A percentile compares a stretch with the other conserved stretches of the same genome.
Evolutionary conservation across 2,329 filamentous ascomycete species (phyloP).

Genomic region (Ceratocystis alfenasii): DNA sequence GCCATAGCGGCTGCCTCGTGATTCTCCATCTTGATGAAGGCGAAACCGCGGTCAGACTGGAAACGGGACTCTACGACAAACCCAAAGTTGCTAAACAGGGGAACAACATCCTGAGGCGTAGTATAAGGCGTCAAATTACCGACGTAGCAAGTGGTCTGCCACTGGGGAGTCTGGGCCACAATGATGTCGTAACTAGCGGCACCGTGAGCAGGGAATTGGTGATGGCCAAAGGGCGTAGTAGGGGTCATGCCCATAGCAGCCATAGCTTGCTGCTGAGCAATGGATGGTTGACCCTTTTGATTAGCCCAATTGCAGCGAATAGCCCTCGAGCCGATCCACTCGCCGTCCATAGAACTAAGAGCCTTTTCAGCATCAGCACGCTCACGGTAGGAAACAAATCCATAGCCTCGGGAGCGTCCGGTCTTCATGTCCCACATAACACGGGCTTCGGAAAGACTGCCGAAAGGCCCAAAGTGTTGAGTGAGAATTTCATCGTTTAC

Average conservation of each 20-base stretch:
- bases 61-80: constrained; percentile 96
- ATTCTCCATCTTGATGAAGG: constrained; percentile 98
- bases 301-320: constrained; percentile 99
- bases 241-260: constrained; percentile 96
- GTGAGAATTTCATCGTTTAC: constrained; percentile 92
- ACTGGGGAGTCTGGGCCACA: constrained; percentile 82
- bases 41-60: constrained; percentile 94
- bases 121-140: constrained; percentile 97
- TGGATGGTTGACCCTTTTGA: constrained; percentile 98
- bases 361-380: constrained; percentile 90
- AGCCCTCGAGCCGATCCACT: constrained; percentile 95
- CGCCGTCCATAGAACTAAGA: constrained; percentile 93
- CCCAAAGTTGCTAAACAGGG: constrained; percentile 96
- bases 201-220: constrained; percentile 94
- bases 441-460: constrained; percentile 88
- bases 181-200: constrained; percentile 98
- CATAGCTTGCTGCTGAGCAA: constrained; percentile 95
- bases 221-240: constrained; percentile 88
- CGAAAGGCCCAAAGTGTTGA: constrained; percentile 92
- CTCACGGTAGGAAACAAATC: constrained; percentile 94
- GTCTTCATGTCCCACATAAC: constrained; percentile 99
- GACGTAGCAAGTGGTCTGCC: constrained; percentile 98
- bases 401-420: constrained; percentile 89
- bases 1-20: constrained; percentile 98
- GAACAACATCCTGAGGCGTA: constrained; percentile 90